Evolutionary conservation across 768 basidiomycete genomes (phyloP), one percentile per base, ranked within the genome.

Genomic region (Mycena rosella): DNA sequence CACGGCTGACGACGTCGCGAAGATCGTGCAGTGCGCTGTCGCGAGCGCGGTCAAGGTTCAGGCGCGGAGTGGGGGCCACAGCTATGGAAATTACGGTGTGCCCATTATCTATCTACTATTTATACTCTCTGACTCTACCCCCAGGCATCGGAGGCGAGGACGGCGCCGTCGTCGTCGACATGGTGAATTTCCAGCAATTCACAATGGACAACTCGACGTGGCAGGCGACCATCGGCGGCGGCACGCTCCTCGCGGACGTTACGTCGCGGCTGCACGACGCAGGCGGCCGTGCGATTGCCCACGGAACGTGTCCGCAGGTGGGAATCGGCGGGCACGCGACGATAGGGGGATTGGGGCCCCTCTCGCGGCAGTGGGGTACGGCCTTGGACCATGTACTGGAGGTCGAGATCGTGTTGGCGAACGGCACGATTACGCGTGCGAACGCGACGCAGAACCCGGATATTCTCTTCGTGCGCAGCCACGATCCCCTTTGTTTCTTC

Each of bases 281-380:
- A 10, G 63, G 73, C 49, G 36, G 72, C 32, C 72, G 76, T 15
- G 78, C 77, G 0, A 62, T 80, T 5, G 65, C 75, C 9, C 78
- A 78, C 56, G 79, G 79, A 2, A 74, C 73, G 11, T 80, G 80
- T 49, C 76, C 78, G 2, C 72, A 72, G 26, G 78, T 79, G 9
- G 75, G 78, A 0, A 72, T 74, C 65, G 75, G 75, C 24, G 67
- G 71, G 38, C 38, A 40, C 38, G 38, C 38, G 14, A 40, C 38
- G 38, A 40, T 40, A 8, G 38, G 38, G 38, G 38, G 38, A 3
- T 18, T 40, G 14, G 38, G 38, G 38, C 38, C 38, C 38, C 9
- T 40, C 38, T 72, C 72, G 17, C 60, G 76, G 0, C 65, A 68
- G 49, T 80, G 74, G 72, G 79, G 67, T 71, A 8, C 61, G 52